Evolutionary conservation across 108 stramenopile species (phyloP).

Genomic region (Aurantiochytrium sp.): DNA sequence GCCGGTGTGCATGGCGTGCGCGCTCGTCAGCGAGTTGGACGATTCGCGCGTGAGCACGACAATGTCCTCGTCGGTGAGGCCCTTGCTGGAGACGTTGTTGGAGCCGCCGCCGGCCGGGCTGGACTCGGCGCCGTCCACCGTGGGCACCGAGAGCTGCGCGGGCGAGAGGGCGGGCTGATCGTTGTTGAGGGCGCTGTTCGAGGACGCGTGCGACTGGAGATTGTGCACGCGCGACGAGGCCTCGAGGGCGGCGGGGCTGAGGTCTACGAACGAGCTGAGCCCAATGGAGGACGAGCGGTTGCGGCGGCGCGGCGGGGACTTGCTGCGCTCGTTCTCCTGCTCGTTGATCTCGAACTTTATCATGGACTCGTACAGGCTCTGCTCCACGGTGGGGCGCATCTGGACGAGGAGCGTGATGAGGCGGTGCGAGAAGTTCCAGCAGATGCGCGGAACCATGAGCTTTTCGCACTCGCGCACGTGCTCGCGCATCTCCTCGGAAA

Average conservation of each 20-base stretch:
- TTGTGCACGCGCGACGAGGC: neutral
- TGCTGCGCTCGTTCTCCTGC: neutral
- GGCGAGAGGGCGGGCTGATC: neutral
- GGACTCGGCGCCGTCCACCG: neutral
- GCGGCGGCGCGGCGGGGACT: neutral
- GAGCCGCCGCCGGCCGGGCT: no score
- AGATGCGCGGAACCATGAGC: neutral
- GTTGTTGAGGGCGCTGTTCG: neutral
- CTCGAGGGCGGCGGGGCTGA: neutral
- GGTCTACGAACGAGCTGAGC: neutral
- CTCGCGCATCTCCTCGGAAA: neutral
- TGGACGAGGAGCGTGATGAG: neutral
- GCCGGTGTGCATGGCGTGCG: conserved; percentile 31
- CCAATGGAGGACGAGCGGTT: neutral
- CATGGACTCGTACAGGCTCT: neutral
- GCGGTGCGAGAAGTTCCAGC: neutral
- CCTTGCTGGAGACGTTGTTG: no score
- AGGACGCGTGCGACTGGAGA: neutral
- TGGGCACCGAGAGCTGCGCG: neutral
- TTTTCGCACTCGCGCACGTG: neutral
- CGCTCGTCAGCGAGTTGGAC: conserved; percentile 24
- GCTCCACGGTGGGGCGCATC: conserved; percentile 19
- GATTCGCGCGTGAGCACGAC: conserved; percentile 35
- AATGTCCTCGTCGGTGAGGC: neutral
- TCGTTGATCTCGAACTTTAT: neutral